phyloP scores from a whole-genome alignment of 495 filamentous ascomycete species.

The Xylaria cubensis region DNA sequence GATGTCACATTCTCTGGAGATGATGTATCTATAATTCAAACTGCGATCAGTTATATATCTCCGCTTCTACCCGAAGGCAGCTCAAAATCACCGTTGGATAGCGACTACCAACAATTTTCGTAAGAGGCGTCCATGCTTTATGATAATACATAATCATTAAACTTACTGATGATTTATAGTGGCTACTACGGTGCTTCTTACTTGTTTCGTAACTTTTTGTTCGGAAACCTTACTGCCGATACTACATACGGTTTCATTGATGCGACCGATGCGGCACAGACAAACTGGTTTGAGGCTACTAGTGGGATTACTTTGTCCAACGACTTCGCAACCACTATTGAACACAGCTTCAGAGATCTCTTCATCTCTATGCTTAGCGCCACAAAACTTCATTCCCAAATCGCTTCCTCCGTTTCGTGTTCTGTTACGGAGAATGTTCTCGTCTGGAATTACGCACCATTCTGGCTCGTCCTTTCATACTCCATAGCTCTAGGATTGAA shows the following conservation, averaged over 20 bases:
- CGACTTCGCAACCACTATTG: constrained; percentile 8
- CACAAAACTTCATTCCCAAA: not conserved
- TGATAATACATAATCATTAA: not conserved
- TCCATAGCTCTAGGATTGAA: constrained; percentile 3
- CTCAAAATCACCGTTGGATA: constrained; percentile 15
- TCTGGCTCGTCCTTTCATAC: constrained; percentile 21
- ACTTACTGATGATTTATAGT: not conserved
- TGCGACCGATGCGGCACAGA: not conserved
- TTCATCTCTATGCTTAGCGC: constrained; percentile 20
- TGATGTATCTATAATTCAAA: not conserved
- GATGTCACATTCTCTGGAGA: not conserved
- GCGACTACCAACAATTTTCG: constrained; percentile 23
- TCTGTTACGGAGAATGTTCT: constrained; percentile 5
- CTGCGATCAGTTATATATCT: not conserved
- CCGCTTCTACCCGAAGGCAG: not conserved
- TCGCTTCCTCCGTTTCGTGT: not conserved
- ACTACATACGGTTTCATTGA: not conserved
- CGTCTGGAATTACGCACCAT: constrained; percentile 18
- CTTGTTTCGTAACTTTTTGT: not conserved
- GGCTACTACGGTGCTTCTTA: constrained; percentile 2
- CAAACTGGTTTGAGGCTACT: not conserved
- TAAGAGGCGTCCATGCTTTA: not conserved
- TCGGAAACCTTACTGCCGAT: not conserved
- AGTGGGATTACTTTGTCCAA: not conserved
- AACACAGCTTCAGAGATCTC: constrained; percentile 5